phyloP scores from a whole-genome alignment of 2,329 filamentous ascomycete genomes.

The Cryphonectria parasitica region DNA sequence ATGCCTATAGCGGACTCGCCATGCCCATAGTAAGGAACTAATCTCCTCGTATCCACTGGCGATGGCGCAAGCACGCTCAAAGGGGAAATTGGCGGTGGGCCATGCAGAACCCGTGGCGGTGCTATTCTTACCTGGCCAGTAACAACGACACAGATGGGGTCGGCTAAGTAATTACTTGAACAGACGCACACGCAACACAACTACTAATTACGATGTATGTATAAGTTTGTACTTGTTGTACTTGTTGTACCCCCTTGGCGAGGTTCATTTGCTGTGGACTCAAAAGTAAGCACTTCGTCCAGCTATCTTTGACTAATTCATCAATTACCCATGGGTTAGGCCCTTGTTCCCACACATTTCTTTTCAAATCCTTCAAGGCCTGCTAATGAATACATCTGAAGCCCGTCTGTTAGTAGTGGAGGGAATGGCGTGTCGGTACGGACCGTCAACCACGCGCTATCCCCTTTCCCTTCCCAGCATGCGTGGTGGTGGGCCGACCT shows the following conservation, averaged over 20 bases:
- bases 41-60: constrained; percentile 14
- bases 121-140: neutral
- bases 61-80: neutral
- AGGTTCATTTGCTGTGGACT: neutral
- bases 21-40: neutral
- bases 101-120: neutral
- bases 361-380: too few relatives aligned
- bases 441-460: neutral
- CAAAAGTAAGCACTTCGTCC: neutral
- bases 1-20: neutral
- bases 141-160: neutral
- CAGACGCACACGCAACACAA: neutral
- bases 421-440: neutral
- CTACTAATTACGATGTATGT: too few relatives aligned
- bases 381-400: neutral
- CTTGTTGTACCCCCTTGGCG: neutral
- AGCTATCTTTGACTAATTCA: neutral
- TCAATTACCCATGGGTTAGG: neutral
- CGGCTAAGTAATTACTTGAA: neutral
- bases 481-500: neutral
- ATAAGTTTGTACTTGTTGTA: too few relatives aligned
- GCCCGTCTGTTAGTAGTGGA: neutral
- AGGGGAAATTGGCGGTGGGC: constrained; percentile 11
- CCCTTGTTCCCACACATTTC: neutral
- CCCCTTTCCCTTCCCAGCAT: neutral